Evolutionary conservation across 306 rosid genomes (phyloP).

Genomic region (Begonia peltatifolia): DNA sequence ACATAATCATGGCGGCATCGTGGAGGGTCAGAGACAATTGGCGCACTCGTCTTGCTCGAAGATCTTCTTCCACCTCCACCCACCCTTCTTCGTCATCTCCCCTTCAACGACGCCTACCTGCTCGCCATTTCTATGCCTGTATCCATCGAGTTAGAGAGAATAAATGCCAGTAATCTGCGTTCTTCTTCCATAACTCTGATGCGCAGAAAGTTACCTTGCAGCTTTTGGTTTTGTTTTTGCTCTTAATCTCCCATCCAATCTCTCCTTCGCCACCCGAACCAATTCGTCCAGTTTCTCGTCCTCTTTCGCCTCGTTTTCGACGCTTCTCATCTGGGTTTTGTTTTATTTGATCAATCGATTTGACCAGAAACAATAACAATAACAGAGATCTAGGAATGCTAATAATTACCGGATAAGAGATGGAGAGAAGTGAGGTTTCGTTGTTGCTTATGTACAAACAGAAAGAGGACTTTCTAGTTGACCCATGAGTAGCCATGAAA

Average conservation of each 20-base stretch:
- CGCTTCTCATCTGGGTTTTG: conserved; percentile 21
- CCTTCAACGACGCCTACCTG: no score
- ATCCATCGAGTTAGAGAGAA: no score
- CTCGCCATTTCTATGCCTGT: no score
- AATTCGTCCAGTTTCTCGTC: conserved; percentile 43
- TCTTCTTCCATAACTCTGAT: no score
- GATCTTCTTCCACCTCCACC: no score
- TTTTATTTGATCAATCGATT: not conserved
- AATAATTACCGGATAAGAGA: conserved; percentile 19
- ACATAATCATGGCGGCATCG: no score
- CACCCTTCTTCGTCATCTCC: no score
- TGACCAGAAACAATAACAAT: not conserved
- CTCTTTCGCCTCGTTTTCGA: conserved; percentile 12
- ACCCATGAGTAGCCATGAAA: conserved; percentile 12
- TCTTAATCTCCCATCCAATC: conserved; percentile 50
- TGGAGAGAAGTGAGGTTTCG: conserved; percentile 24
- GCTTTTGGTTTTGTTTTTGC: conserved; percentile 17
- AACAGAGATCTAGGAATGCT: not conserved
- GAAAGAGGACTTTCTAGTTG: conserved; percentile 34
- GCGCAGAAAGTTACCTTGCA: conserved; percentile 8
- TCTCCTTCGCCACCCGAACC: conserved; percentile 62
- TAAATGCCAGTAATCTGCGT: no score
- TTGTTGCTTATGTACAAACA: conserved; percentile 44
- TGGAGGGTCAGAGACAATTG: no score
- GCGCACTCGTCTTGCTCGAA: no score